Evolutionary conservation across 495 filamentous ascomycete species (phyloP), one percentile per base, ranked within the genome.

Genomic region (Polyplosphaeria fusca): DNA sequence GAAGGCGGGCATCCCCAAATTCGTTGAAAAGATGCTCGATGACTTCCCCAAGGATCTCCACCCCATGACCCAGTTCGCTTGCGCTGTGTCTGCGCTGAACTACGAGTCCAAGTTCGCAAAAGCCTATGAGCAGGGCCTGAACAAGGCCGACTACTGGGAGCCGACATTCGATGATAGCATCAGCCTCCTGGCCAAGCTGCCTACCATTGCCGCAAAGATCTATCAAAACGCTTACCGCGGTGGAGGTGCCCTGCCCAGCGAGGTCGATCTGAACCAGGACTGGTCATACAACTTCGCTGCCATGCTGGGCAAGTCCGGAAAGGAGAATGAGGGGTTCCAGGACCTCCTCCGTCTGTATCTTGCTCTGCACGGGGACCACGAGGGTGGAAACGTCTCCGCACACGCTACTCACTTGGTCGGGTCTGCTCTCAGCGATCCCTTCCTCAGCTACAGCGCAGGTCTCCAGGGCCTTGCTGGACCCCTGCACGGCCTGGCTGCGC

Each of bases 211-310:
- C 23, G 93, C 94, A 23, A 92, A 95, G 68, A 96, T 98, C 67
- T 96, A 97, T 79, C 89, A 94, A 60, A 91, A 91, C 71, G 79
- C 86, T 4, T 92, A 91, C 72, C 77, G 75, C 44, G 85, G 86
- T 42, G 87, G 87, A 57, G 88, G 87, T 39, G 77, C 84, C 38
- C 77, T 92, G 19, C 88, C 91, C 2, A 83, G 84, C 32, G 76
- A 87, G 50, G 79, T 93, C 58, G 91, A 96, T 67, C 68, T 79
- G 26, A 76, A 86, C 40, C 91, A 96, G 74, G 93, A 98, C 70
- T 98, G 93, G 93, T 83, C 91, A 0, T 91, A 96, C 79, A 98
- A 98, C 77, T 97, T 95, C 60, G 93, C 93, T 37, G 87, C 91
- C 67, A 91, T 97, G 81, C 83, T 98, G 25, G 93, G 93, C 64